Base-by-base conservation (phyloP, 2,329 filamentous ascomycete species). In the Fusarium sp. region DNA sequence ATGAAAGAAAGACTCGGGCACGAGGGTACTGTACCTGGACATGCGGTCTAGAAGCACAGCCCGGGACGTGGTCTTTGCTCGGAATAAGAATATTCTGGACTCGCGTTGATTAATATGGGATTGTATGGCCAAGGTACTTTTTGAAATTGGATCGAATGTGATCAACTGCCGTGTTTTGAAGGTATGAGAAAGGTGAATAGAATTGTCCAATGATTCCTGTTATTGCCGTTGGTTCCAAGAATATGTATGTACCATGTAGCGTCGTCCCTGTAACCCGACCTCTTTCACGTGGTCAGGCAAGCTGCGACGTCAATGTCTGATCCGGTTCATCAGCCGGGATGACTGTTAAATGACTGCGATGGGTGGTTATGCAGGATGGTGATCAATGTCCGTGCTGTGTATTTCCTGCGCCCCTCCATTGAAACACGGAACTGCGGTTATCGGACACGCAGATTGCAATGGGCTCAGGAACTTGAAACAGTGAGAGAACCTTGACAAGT, bases 371-470 rank as follows among this genome's bases (percentile, higher is more conserved):
- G 53, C 43, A 58, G 59, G 43, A 42, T 58, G 46, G 56, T 65
- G 61, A 64, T 61, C 61, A 61, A 48, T 64, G 61, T 52, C 61
- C 43, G 61, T 64, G 55, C 60, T 51, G 56, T 25, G 11, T 34
- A 29, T 45, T 45, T 32, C 19, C 11, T 35, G 7, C n/a, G 13
- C 41, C 50, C 49, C 22, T 25, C 26, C 53, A 48, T 47, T 40
- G 53, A 56, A 22, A 40, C 34, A 56, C 38, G 34, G 25, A 15
- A 42, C 19, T 19, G 19, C 19, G 19, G 19, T 19, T 19, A 19
- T 19, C 19, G 19, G 19, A 19, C 19, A 19, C 19, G 3, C 19
- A 19, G 19, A 19, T 19, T 19, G 3, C 19, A 19, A 19, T 19
- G 19, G 19, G 19, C 19, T 19, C 19, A 19, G 24, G 38, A 12